Evolutionary conservation across 2,329 filamentous ascomycete genomes (phyloP), one percentile per base, ranked within the genome.

Genomic region (Epichloe brachyelytri): DNA sequence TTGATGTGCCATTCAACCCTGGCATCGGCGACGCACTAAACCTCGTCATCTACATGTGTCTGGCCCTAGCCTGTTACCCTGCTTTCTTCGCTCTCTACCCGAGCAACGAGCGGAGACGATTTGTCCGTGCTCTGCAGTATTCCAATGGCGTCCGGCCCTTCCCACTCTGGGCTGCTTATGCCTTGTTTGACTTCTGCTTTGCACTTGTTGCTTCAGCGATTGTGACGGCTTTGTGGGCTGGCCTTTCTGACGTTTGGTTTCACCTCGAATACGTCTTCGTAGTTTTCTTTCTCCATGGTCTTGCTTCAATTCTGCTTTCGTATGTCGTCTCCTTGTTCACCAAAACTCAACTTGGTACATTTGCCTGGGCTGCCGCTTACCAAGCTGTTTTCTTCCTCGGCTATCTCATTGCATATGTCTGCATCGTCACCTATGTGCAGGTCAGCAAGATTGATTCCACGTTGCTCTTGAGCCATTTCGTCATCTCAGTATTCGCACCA

Each of bases 51-150:
- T 95, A 95, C 66, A 85, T 93, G 63, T 82, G 85, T 14, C 74
- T 96, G 8, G 86, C 84, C 1, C 81, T 94, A 67, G 76, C 79
- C 6, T 82, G 83, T 1, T 93, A 85, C 59, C 88, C 90, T 1
- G 88, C 85, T 14, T 90, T 96, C 71, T 94, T 95, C 59, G 80
- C 86, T 0, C 71, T 96, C 4, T 96, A 96, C 61, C 87, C 88
- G 0, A 95, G 88, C n/a, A 73, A 86, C 30, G 90, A 96, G 65
- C 78, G 88, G 26, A 72, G 88, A 11, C 74, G 82, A 47, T 85
- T 88, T 56, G 87, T 96, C 22, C 80, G 90, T 48, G 85, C 86
- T 15, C 72, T 96, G 33, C 85, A 96, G 65, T 96, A 95, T 67
- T 94, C 87, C 50, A 96, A 95, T 61, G 90, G 90, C 45, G 88